Base-by-base conservation (phyloP, 306 rosid genomes). In the Albizia julibrissin region DNA sequence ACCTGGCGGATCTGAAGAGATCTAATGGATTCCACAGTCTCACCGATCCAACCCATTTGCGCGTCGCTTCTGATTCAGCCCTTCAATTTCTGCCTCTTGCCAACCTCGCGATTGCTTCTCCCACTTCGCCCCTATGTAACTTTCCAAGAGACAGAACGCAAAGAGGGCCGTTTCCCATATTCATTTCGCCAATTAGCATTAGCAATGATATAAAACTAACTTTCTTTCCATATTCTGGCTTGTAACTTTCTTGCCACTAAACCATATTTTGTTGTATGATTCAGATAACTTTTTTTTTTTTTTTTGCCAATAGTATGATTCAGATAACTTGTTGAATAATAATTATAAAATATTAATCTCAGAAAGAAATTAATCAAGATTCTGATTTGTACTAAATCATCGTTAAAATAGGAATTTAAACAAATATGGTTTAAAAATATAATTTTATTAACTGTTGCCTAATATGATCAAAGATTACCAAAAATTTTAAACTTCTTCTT, bases 1-100 rank as follows among this genome's bases (percentile, higher is more conserved):
- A 90, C 88, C 87, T 93, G 97, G 33, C 97, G 96, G 89, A 93
- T 89, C 97, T 91, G 97, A 80, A 93, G 75, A 84, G 96, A 93
- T 85, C 89, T 93, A 83, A 93, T 46, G 81, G 97, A 93, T 34
- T 91, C 94, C 47, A 93, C 61, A 21, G 80, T 80, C 71, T 93
- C 97, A n/a, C 90, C 90, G 84, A 91, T 87, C 90, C 87, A 91
- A 75, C 96, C 96, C 97, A 93, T 93, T 79, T 44, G 52, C 33
- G 10, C 29, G 71, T 50, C 49, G 42, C 5, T 61, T 58, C 46
- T 37, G 74, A 69, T n/a, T 10, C 74, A 69, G 33, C 33, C 22
- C 33, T 42, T 7, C 31, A 72, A 46, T 47, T n/a, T 34, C 58
- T 49, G n/a, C 65, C 74, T 21, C 78, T 52, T 31, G 14, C 3